Base-by-base conservation (phyloP, 306 rosid species). In the Corylus avellana region DNA sequence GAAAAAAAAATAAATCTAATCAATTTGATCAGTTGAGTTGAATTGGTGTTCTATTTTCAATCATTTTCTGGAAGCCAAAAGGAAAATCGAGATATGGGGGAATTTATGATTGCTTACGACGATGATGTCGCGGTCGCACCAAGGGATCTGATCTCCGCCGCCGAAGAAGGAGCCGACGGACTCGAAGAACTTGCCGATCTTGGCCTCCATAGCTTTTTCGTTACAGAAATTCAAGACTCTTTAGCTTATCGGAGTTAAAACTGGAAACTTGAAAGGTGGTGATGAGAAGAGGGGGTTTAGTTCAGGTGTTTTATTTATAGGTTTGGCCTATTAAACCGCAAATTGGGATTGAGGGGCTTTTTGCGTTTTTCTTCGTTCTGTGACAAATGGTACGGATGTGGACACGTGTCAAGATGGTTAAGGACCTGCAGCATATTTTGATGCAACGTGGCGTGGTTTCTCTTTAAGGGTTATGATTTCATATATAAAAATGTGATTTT, bases 181-280 rank as follows among this genome's bases (percentile, higher is more conserved):
- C 25, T 91, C 97, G 81, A 91, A 84, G 69, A 95, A 49, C 82
- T 85, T 83, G 25, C 90, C 90, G 62, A 94, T 53, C 78, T 75
- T 84, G 7, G 91, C 83, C 16, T 91, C 97, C 98, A 95, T 90
- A n/a, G 57, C 12, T n/a, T 59, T 56, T 56, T 20, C 10, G 8
- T 18, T 17, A n/a, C 11, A 9, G 61, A 56, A 56, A 56, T 56
- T 56, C 61, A n/a, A 56, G 61, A 17, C 22, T 25, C 66, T 10
- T 16, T 16, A 9, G 35, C 35, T 58, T 58, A 2, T 1, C 17
- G 4, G 16, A 4, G n/a, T 42, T 12, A 20, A 20, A 55, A 20
- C 25, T 2, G 25, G 25, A 44, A 12, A 25, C 54, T 42, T 69
- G 13, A 69, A 18, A 67, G 13, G 8, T 7, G 10, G 11, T 4